These are phyloP conservation scores for Ricinus communis DNA, from an alignment of 345 rosid species.

Conservation along the genomic window DNA sequence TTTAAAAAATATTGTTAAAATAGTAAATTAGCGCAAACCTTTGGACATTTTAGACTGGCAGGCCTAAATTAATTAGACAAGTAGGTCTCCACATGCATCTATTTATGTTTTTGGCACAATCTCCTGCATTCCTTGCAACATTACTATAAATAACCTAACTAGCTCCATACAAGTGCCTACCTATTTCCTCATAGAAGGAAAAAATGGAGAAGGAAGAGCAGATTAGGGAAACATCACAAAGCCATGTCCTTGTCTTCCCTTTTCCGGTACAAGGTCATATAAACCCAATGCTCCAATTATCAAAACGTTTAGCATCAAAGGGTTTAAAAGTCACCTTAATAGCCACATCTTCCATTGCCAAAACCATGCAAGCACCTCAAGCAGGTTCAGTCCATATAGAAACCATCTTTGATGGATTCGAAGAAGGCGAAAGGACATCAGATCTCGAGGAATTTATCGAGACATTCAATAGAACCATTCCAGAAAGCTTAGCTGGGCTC, in stretches of 20 bases:
- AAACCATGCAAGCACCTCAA: background rate
- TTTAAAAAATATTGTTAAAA: too few relatives aligned
- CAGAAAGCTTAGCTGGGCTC: slow-evolving; percentile 31
- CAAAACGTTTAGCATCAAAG: slow-evolving; percentile 46
- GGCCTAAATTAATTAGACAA: too few relatives aligned
- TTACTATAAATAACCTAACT: too few relatives aligned
- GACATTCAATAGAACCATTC: slow-evolving; percentile 20
- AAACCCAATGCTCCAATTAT: slow-evolving; percentile 48
- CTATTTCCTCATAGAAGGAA: too few relatives aligned
- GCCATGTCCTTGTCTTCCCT: slow-evolving; percentile 36
- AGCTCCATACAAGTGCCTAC: too few relatives aligned
- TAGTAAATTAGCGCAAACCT: too few relatives aligned
- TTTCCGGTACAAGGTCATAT: slow-evolving; percentile 50
- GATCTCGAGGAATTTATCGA: slow-evolving; percentile 24
- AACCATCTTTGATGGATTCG: slow-evolving; percentile 31
- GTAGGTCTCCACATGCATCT: too few relatives aligned
- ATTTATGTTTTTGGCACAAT: background rate
- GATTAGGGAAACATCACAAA: background rate
- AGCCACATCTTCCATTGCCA: slow-evolving; percentile 18
- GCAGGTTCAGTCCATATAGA: background rate
- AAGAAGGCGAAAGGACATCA: slow-evolving; percentile 29
- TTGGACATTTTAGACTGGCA: too few relatives aligned
- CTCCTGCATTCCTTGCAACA: too few relatives aligned
- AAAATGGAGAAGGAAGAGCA: too few relatives aligned
- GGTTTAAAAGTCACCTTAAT: slow-evolving; percentile 39